phyloP scores from a whole-genome alignment of 208 protist species.

The Balamuthia mandrillaris region DNA sequence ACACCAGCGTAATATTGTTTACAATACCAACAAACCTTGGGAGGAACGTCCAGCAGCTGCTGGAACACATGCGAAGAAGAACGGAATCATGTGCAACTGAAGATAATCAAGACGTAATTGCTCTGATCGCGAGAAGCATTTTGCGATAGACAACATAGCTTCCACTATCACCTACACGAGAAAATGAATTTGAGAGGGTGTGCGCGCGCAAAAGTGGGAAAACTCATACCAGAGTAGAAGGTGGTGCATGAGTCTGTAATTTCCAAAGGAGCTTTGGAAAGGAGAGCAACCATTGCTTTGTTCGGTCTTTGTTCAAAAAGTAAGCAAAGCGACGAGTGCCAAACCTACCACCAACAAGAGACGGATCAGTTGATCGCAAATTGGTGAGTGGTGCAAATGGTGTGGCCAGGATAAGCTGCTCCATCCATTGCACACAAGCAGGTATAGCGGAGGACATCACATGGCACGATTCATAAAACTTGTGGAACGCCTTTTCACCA shows the following conservation, averaged over 20 bases:
- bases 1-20: neutral
- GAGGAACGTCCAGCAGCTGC: neutral
- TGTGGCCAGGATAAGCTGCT: neutral
- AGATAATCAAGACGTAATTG: slow-evolving; percentile 7
- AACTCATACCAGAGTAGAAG: neutral
- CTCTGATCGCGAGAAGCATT: neutral
- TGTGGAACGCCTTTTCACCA: slow-evolving; percentile 23
- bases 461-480: neutral
- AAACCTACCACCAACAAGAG: no score
- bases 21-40: neutral
- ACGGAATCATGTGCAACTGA: slow-evolving; percentile 16
- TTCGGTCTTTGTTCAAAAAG: no score
- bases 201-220: neutral
- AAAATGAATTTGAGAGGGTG: neutral
- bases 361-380: no score
- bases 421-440: slow-evolving; percentile 19
- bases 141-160: neutral
- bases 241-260: neutral
- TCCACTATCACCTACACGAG: neutral
- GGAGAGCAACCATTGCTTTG: slow-evolving; percentile 18
- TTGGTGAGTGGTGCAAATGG: neutral
- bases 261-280: slow-evolving; percentile 30
- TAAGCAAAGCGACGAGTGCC: no score
- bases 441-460: slow-evolving; percentile 19
- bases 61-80: slow-evolving; percentile 17